These are phyloP conservation scores for Lodderomyces orthopsilosis DNA, from an alignment of 1,139 yeast species.

Conservation along the genomic window DNA sequence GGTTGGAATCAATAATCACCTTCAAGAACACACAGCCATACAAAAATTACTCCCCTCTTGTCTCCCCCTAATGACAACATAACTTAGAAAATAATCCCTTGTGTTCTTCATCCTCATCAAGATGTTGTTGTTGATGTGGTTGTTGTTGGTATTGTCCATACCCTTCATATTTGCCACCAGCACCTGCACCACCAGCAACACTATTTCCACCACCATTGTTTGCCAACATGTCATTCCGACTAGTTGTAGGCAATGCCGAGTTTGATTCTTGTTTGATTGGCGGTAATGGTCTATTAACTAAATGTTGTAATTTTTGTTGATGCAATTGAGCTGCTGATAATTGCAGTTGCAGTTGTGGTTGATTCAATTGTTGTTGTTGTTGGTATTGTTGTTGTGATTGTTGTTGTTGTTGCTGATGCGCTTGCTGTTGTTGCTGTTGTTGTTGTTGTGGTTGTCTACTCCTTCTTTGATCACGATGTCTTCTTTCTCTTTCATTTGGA, in stretches of 20 bases:
- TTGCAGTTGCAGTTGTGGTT: constrained; percentile 18
- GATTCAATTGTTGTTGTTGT: constrained; percentile 10
- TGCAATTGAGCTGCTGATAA: constrained; percentile 44
- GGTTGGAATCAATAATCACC: too few relatives aligned
- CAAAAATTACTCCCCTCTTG: not conserved
- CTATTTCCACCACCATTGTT: constrained; percentile 6
- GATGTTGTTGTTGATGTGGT: constrained; percentile 41
- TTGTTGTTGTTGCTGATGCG: constrained; percentile 21
- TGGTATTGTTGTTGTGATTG: constrained; percentile 24
- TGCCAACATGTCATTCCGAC: constrained; percentile 13
- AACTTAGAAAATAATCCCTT: constrained; percentile 47
- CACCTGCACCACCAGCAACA: constrained; percentile 11
- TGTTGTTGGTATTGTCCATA: constrained; percentile 17
- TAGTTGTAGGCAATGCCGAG: constrained; percentile 8
- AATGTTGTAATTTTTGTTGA: constrained; percentile 51
- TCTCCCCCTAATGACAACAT: constrained; percentile 36
- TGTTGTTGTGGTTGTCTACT: constrained; percentile 34
- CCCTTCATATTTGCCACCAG: constrained; percentile 14
- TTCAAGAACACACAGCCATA: not conserved
- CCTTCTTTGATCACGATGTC: constrained; percentile 47
- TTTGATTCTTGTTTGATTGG: constrained; percentile 46
- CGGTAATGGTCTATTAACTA: constrained; percentile 51
- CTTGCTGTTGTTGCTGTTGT: constrained; percentile 23
- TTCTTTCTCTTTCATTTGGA: constrained; percentile 53
- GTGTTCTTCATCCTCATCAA: constrained; percentile 32